phyloP scores from a whole-genome alignment of 2,329 filamentous ascomycete species.

The Neoscytalidium dimidiatum region DNA sequence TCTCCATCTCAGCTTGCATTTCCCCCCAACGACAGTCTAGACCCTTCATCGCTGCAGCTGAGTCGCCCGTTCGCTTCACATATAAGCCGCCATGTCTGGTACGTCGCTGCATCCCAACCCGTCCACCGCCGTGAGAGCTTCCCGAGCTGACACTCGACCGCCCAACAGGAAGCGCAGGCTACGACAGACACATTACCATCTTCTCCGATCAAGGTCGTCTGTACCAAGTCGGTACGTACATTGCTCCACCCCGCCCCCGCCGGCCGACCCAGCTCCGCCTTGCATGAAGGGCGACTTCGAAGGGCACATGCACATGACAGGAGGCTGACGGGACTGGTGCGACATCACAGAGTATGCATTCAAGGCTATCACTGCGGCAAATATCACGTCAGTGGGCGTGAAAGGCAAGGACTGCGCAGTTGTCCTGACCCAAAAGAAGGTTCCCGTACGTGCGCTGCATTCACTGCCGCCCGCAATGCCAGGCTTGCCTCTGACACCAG shows the following conservation, averaged over 20 bases:
- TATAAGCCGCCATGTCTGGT: slow-evolving; percentile 42
- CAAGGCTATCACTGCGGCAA: slow-evolving; percentile 98
- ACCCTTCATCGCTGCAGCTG: background rate
- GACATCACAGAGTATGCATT: slow-evolving; percentile 85
- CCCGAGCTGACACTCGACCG: slow-evolving; percentile 30
- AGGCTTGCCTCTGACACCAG: background rate
- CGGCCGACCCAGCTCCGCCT: background rate
- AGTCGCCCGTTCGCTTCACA: background rate
- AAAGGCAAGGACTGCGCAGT: slow-evolving; percentile 97
- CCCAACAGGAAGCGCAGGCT: slow-evolving; percentile 74
- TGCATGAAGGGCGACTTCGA: background rate
- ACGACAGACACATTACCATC: slow-evolving; percentile 99
- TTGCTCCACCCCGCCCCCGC: background rate
- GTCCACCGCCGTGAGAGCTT: slow-evolving; percentile 18
- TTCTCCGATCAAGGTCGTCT: slow-evolving; percentile 98
- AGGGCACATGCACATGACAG: background rate
- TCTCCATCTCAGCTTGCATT: slow-evolving; percentile 9
- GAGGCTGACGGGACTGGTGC: background rate
- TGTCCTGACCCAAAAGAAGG: slow-evolving; percentile 98
- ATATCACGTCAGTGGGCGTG: slow-evolving; percentile 97
- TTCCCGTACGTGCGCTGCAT: slow-evolving; percentile 56
- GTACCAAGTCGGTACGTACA: slow-evolving; percentile 75
- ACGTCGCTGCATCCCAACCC: slow-evolving; percentile 24
- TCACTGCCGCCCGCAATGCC: background rate
- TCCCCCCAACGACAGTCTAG: background rate